Conservation (phyloP, 768 basidiomycete genomes). For the Termitomyces sp. region DNA sequence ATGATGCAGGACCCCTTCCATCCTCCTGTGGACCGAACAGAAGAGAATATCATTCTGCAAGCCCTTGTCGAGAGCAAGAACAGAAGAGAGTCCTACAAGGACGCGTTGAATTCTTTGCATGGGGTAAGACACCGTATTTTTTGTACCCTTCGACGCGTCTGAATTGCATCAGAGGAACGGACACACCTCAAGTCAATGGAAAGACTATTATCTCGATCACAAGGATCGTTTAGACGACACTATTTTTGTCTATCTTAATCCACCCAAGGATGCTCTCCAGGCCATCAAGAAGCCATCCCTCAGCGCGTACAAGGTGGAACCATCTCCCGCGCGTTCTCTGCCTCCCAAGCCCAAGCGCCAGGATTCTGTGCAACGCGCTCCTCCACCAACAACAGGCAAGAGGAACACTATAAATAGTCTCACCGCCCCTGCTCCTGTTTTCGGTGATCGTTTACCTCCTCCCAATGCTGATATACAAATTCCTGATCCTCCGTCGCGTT, state of each 20-base stretch:
- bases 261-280: constrained; percentile 23
- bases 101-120: constrained; percentile 64
- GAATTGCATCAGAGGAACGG: constrained; percentile 37
- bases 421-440: constrained; percentile 48
- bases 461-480: constrained; percentile 60
- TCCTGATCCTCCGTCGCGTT: constrained; percentile 62
- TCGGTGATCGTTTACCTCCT: constrained; percentile 46
- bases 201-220: constrained; percentile 77
- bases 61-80: constrained; percentile 38
- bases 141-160: constrained; percentile 16
- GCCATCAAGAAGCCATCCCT: constrained; percentile 40
- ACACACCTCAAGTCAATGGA: constrained; percentile 66
- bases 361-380: constrained; percentile 20
- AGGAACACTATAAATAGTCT: constrained; percentile 61
- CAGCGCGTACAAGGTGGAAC: constrained; percentile 34
- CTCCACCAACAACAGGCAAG: constrained; percentile 25
- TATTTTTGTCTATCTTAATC: constrained; percentile 32
- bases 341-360: constrained; percentile 20
- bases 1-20: constrained; percentile 56
- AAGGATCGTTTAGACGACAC: constrained; percentile 54
- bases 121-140: constrained; percentile 41
- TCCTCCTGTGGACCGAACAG: constrained; percentile 52
- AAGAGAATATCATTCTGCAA: constrained; percentile 58
- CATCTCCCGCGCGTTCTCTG: constrained; percentile 21
- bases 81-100: constrained; percentile 53